A percentile compares a stretch with the other conserved stretches of the same genome.
These are phyloP conservation scores for Endothia cerciana DNA, from an alignment of 2,329 filamentous ascomycete species.

Conservation along the genomic window DNA sequence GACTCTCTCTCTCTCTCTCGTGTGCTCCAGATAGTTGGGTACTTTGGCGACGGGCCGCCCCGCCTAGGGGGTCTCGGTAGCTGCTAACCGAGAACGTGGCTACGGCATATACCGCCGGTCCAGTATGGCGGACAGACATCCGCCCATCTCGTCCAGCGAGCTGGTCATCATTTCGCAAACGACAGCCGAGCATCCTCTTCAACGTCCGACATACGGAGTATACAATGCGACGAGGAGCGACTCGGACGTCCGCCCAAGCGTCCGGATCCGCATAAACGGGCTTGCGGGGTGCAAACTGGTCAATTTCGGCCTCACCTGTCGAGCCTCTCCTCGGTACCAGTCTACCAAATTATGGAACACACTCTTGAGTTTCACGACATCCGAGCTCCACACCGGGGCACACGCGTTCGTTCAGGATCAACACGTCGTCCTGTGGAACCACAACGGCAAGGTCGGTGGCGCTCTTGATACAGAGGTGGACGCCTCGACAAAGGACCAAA, in stretches of 20 bases:
- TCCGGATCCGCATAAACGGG: not conserved
- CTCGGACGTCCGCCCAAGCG: conserved; percentile 2
- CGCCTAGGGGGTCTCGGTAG: conserved; percentile 27
- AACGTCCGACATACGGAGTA: conserved; percentile 17
- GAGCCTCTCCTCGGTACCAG: not conserved
- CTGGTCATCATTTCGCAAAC: not conserved
- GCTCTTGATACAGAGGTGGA: conserved; percentile 18
- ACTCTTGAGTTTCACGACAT: conserved; percentile 25
- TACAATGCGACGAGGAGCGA: conserved; percentile 5
- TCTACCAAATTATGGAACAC: conserved; percentile 19
- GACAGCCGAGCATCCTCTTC: conserved; percentile 11
- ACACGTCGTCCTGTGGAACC: conserved; percentile 14
- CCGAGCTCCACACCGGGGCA: conserved; percentile 20
- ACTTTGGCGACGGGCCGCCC: conserved; percentile 26
- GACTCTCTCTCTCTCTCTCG: not conserved
- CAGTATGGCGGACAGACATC: conserved; percentile 8
- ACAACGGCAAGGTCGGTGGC: conserved; percentile 10
- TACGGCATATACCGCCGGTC: not conserved
- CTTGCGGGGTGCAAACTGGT: not conserved
- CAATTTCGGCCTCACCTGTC: not conserved
- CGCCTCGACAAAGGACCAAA: not conserved
- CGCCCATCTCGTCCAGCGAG: too few relatives aligned
- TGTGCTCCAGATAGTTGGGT: conserved; percentile 4
- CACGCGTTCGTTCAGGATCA: conserved; percentile 20
- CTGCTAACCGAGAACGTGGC: conserved; percentile 26